A percentile compares a stretch with the other conserved stretches of the same genome.
phyloP scores from a whole-genome alignment of 2,329 filamentous ascomycete species.

The Pyrenochaeta sp. region DNA sequence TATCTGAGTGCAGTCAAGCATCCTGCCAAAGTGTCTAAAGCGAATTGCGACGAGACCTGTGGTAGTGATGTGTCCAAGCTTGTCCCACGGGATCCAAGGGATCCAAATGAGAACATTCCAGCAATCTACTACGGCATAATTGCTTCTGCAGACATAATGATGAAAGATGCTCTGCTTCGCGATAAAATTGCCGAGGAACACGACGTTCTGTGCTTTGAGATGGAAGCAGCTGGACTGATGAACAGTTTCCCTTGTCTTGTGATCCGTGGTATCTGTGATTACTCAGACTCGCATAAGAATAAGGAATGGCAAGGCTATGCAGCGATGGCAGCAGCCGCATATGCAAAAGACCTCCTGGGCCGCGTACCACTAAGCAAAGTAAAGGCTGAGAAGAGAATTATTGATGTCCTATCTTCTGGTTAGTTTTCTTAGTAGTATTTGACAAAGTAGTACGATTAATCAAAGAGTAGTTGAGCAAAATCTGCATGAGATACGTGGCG shows the following conservation, averaged over 20 bases:
- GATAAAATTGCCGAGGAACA: constrained; percentile 1
- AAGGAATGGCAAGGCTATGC: constrained; percentile 13
- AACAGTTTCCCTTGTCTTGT: constrained; percentile 2
- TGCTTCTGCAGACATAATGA: constrained; percentile 10
- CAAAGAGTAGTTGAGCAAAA: not conserved
- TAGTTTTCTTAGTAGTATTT: no score
- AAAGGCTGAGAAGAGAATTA: constrained; percentile 21
- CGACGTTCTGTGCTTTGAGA: constrained; percentile 3
- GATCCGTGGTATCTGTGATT: constrained; percentile 2
- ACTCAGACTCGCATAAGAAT: constrained; percentile 2
- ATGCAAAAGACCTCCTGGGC: constrained; percentile 25
- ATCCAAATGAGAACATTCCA: constrained; percentile 1
- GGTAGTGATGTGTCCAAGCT: no score
- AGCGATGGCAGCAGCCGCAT: constrained; percentile 16
- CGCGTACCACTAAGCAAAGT: constrained; percentile 21
- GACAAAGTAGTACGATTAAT: no score
- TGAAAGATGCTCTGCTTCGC: constrained; percentile 5
- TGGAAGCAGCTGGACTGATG: constrained; percentile 2
- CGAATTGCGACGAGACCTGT: no score
- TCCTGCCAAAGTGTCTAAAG: no score
- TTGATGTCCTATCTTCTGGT: constrained; percentile 9
- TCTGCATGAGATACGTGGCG: not conserved
- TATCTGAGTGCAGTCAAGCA: no score
- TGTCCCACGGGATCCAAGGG: no score
- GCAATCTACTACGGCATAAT: constrained; percentile 7